Evolutionary conservation across 345 rosid species (phyloP).

Genomic region (Hypericum androsaemum): DNA sequence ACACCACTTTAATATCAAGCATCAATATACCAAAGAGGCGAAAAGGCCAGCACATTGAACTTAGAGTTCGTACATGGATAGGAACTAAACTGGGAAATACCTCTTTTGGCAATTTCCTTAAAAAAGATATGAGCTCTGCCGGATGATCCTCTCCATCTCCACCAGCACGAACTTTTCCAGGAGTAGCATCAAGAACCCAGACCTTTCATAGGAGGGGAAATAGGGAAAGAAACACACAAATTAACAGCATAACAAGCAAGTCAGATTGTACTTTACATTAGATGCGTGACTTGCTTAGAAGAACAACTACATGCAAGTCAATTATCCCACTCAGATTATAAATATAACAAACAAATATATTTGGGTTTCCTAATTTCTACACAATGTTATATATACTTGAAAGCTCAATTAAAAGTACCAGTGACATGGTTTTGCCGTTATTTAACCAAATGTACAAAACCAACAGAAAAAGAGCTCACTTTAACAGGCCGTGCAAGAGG

Average conservation of each 20-base stretch:
- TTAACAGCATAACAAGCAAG: background rate
- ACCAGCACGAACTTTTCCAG: slow-evolving; percentile 86
- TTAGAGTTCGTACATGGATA: no score
- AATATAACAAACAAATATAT: no score
- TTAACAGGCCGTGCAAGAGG: slow-evolving; percentile 93
- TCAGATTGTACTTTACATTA: background rate
- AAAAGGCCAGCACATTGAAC: no score
- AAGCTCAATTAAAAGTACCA: no score
- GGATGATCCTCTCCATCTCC: slow-evolving; percentile 92
- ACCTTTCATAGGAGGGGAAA: slow-evolving; percentile 38
- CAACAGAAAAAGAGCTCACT: slow-evolving; percentile 29
- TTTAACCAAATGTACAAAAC: background rate
- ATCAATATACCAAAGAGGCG: no score
- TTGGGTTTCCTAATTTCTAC: no score
- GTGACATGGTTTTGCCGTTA: no score
- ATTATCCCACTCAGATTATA: no score
- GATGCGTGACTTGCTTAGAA: no score
- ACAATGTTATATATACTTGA: no score
- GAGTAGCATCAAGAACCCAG: slow-evolving; percentile 96
- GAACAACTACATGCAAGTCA: no score
- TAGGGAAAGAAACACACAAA: background rate
- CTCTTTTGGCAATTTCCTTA: slow-evolving; percentile 56
- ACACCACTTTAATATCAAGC: no score
- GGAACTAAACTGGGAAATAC: slow-evolving; percentile 18
- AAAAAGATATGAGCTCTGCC: slow-evolving; percentile 63